Percentiles rank a stretch among this genome's conserved stretches.
phyloP scores from a whole-genome alignment of 345 rosid species.

The Sapria himalayana region DNA sequence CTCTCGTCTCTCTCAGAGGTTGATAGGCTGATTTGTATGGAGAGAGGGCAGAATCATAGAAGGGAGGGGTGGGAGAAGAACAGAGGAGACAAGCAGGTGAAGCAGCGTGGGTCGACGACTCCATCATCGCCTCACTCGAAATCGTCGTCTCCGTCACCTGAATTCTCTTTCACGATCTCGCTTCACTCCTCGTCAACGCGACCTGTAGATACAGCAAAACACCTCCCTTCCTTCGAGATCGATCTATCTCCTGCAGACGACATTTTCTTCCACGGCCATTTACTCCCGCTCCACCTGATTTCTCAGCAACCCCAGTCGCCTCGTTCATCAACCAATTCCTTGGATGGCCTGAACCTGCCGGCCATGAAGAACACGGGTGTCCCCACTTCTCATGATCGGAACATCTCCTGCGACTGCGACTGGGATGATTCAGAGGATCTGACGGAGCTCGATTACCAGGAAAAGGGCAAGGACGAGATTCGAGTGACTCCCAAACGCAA shows the following conservation, averaged over 20 bases:
- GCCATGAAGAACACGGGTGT: too few species aligned
- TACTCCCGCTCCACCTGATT: constrained; percentile 79
- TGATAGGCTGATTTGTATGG: too few species aligned
- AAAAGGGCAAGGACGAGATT: too few species aligned
- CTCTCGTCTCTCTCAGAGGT: too few species aligned
- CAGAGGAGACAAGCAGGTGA: too few species aligned
- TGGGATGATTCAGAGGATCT: too few species aligned
- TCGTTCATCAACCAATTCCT: constrained; percentile 48
- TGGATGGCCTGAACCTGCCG: constrained; percentile 48
- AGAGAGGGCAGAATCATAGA: too few species aligned
- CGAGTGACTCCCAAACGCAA: constrained; percentile 41
- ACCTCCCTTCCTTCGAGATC: constrained; percentile 30
- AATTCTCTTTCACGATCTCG: constrained; percentile 86
- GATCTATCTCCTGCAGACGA: constrained; percentile 92
- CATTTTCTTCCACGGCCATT: constrained; percentile 92
- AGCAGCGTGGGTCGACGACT: constrained; percentile 8
- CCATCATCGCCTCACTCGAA: constrained; percentile 41
- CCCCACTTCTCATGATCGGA: too few species aligned
- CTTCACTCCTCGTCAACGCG: constrained; percentile 37
- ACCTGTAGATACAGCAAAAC: constrained; percentile 16
- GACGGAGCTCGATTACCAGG: too few species aligned
- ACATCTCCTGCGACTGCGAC: too few species aligned
- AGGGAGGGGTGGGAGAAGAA: too few species aligned
- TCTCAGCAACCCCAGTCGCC: constrained; percentile 71
- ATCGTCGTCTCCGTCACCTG: constrained; percentile 77